A percentile compares a stretch with the other conserved stretches of the same genome.
Evolutionary conservation across 1,284 basidiomycete species (phyloP).

Genomic region (Ganoderma lingzhi): DNA sequence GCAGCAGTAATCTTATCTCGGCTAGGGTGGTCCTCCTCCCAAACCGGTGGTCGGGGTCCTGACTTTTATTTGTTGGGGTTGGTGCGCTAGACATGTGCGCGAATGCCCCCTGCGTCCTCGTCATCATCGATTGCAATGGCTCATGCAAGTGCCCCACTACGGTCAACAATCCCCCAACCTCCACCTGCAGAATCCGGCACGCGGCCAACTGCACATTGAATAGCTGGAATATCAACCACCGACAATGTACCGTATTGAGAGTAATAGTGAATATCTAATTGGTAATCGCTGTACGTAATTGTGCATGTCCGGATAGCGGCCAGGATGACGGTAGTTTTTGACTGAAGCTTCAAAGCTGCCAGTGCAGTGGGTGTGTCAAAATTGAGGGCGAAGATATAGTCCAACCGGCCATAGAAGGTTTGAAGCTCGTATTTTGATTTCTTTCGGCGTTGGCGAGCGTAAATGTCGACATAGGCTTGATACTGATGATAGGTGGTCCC

Average conservation of each 20-base stretch:
- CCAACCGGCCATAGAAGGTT: constrained; percentile 19
- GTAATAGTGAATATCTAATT: constrained; percentile 24
- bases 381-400: constrained; percentile 6
- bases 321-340: constrained; percentile 11
- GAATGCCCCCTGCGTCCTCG: too few species aligned
- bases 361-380: neutral
- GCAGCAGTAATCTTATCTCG: too few species aligned
- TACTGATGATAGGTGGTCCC: too few species aligned
- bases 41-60: too few species aligned
- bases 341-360: too few species aligned
- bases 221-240: constrained; percentile 13
- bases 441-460: neutral
- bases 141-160: constrained; percentile 17
- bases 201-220: constrained; percentile 23
- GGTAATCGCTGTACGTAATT: neutral
- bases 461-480: constrained; percentile 27
- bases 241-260: neutral
- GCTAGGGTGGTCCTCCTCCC: too few species aligned
- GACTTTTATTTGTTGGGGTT: too few species aligned
- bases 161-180: constrained; percentile 17
- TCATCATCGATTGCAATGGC: too few species aligned
- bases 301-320: constrained; percentile 14
- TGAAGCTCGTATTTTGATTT: too few species aligned
- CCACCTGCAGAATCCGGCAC: constrained; percentile 6
- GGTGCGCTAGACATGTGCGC: too few species aligned